Base-by-base conservation (phyloP, 768 basidiomycete genomes). In the Macrolepiota albuminosa region DNA sequence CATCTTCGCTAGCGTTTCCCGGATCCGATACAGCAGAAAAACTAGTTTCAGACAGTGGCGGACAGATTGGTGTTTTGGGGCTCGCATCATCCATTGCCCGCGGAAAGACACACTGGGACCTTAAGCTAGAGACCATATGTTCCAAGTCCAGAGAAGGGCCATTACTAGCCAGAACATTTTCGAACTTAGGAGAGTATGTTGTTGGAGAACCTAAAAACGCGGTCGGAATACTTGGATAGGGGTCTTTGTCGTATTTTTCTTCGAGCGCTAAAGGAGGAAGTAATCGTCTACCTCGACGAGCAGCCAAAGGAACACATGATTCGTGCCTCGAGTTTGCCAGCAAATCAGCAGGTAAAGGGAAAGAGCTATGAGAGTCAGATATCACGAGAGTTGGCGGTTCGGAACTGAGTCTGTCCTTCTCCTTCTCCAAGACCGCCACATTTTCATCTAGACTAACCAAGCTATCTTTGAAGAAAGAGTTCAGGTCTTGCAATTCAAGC, bases 71-170 rank as follows among this genome's bases (percentile, higher is more conserved):
- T 24, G 49, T 29, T 58, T 55, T 43, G 58, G 31, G 21, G 26
- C 55, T 50, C 37, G 53, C 40, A 53, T 51, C 51, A 46, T 59
- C 55, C 42, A 52, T 56, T 48, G 57, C 42, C n/a, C 62, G 57
- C 31, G 69, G 61, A 18, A 67, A 68, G 49, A 68, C 66, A 60
- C 78, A 79, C 62, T 78, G 73, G 11, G 71, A 68, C 48, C 78
- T 73, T 52, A 81, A 72, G 58, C 71, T 77, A n/a, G 66, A 69
- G 18, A 81, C 73, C 80, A 81, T 81, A 33, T 78, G 76, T 61
- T 76, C 70, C 14, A 80, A 67, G 61, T 71, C 67, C 60, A 79
- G 65, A 18, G 69, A 66, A 54, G 68, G 67, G 18, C 66, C 67
- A 34, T 67, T 63, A n/a, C 54, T 47, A 47, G 64, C 54, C 46